Conservation (phyloP, 805 yeast genomes). For the Candida methanosorbosa region DNA sequence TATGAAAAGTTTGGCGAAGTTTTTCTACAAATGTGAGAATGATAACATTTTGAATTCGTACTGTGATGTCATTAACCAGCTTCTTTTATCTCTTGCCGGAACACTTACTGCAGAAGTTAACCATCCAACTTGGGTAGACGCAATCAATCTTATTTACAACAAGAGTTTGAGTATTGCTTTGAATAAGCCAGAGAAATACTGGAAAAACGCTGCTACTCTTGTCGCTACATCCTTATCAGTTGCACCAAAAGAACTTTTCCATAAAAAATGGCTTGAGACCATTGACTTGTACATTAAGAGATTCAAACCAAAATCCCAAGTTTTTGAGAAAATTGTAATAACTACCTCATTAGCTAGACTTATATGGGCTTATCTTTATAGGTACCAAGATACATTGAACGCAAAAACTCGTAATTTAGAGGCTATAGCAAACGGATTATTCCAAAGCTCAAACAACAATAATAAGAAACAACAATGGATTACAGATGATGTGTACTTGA, state of each 20-base stretch:
- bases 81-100: constrained; percentile 77
- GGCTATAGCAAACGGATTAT: constrained; percentile 47
- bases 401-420: constrained; percentile 78
- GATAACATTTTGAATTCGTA: constrained; percentile 66
- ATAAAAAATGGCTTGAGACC: constrained; percentile 59
- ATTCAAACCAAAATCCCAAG: constrained; percentile 51
- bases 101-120: constrained; percentile 88
- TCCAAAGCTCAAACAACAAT: constrained; percentile 27
- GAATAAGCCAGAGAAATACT: constrained; percentile 34
- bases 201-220: constrained; percentile 62
- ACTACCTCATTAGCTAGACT: constrained; percentile 64
- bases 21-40: constrained; percentile 59
- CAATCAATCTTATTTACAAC: constrained; percentile 54
- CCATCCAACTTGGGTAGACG: constrained; percentile 91
- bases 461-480: constrained; percentile 70
- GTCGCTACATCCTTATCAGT: constrained; percentile 72
- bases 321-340: constrained; percentile 43
- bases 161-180: constrained; percentile 37
- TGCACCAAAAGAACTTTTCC: constrained; percentile 68
- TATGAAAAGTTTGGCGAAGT: constrained; percentile 75
- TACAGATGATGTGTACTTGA: constrained; percentile 48
- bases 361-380: constrained; percentile 81
- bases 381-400: constrained; percentile 84
- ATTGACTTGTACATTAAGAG: constrained; percentile 55
- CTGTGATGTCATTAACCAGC: constrained; percentile 70